phyloP scores from a whole-genome alignment of 106 monocot species.

The Chionographis japonica region DNA sequence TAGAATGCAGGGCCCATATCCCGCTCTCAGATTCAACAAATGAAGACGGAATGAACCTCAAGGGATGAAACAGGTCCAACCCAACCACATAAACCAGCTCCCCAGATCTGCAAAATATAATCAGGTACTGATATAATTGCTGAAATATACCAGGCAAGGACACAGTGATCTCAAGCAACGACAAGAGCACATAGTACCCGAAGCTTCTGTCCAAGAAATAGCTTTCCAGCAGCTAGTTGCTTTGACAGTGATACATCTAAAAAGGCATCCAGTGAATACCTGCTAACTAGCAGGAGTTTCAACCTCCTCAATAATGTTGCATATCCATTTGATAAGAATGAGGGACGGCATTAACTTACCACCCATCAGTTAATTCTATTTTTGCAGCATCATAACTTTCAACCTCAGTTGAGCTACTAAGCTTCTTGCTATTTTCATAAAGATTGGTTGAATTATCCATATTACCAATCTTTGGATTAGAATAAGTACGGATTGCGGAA shows the following conservation, averaged over 20 bases:
- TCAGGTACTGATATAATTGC: neutral
- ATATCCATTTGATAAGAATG: conserved; percentile 2
- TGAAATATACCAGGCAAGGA: neutral
- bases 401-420: neutral
- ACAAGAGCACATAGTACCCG: conserved; percentile 41
- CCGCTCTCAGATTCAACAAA: neutral
- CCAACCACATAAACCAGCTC: conserved; percentile 80
- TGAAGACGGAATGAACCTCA: conserved; percentile 39
- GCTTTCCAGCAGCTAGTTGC: conserved; percentile 46
- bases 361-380: conserved; percentile 93
- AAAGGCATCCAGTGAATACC: conserved; percentile 72
- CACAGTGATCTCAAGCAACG: neutral
- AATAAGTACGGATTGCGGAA: conserved; percentile 46
- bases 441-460: conserved; percentile 11
- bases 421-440: conserved; percentile 14
- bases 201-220: conserved; percentile 92
- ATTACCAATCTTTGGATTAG: conserved; percentile 12
- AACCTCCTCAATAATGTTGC: neutral
- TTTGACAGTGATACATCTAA: conserved; percentile 64
- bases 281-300: conserved; percentile 24
- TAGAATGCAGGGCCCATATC: conserved; percentile 1
- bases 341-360: conserved; percentile 37
- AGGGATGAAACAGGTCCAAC: conserved; percentile 73
- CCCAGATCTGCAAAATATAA: conserved; percentile 55
- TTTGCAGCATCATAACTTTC: conserved; percentile 17